Evolutionary conservation across 2,329 filamentous ascomycete genomes (phyloP).

Genomic region (Arthrobotrys pseudoclavata): DNA sequence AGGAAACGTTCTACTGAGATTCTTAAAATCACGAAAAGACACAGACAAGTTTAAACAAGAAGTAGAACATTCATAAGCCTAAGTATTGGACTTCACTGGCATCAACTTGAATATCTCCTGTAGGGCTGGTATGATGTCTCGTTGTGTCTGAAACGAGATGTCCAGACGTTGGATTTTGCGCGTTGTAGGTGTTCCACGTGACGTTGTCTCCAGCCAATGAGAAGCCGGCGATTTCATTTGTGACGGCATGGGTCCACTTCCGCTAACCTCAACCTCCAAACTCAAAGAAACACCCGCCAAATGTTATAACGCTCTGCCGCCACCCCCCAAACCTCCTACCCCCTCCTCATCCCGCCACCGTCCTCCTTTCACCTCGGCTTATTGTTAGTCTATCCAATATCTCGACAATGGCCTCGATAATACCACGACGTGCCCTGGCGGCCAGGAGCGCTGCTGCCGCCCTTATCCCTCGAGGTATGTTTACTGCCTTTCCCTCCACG

Average conservation of each 20-base stretch:
- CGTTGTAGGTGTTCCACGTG: slow-evolving; percentile 41
- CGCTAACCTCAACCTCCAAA: slow-evolving; percentile 49
- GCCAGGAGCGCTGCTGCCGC: slow-evolving; percentile 50
- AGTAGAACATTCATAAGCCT: too few relatives aligned
- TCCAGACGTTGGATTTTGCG: slow-evolving; percentile 34
- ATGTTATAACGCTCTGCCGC: slow-evolving; percentile 38
- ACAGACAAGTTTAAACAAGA: too few relatives aligned
- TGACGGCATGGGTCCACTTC: slow-evolving; percentile 50
- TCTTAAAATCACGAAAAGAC: too few relatives aligned
- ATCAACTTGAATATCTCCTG: too few relatives aligned
- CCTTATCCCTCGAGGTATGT: slow-evolving; percentile 57
- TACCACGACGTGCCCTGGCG: slow-evolving; percentile 37
- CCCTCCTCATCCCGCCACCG: slow-evolving; percentile 23
- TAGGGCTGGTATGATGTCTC: too few relatives aligned
- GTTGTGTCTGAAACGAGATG: too few relatives aligned
- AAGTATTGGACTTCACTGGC: too few relatives aligned
- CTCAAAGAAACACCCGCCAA: slow-evolving; percentile 28
- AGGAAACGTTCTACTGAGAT: too few relatives aligned
- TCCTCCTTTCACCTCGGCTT: slow-evolving; percentile 9
- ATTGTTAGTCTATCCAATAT: background rate
- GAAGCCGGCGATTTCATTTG: slow-evolving; percentile 42
- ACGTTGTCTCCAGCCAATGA: slow-evolving; percentile 46
- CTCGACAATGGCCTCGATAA: slow-evolving; percentile 47
- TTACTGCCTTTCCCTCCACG: background rate
- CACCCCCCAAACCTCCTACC: slow-evolving; percentile 12